phyloP scores from a whole-genome alignment of 768 basidiomycete genomes.

The Multifurca ochricompacta region DNA sequence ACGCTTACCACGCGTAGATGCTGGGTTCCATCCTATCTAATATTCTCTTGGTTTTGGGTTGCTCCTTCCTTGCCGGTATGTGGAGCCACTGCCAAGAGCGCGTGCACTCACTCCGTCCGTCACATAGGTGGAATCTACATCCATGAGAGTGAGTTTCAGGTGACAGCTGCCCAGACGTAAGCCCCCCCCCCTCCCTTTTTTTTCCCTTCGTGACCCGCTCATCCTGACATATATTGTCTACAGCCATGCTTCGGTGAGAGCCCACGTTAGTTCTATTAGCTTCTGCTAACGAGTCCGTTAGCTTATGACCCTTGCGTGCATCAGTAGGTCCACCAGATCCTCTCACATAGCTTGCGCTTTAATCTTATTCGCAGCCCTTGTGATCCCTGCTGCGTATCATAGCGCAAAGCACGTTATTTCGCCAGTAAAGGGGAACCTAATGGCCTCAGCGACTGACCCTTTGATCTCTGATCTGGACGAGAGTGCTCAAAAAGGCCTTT shows the following conservation, averaged over 20 bases:
- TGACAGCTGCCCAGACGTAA: constrained; percentile 82
- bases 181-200: constrained; percentile 26
- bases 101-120: not conserved
- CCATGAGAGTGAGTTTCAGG: constrained; percentile 65
- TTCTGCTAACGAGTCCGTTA: constrained; percentile 25
- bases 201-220: not conserved
- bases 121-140: constrained; percentile 53
- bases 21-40: constrained; percentile 90
- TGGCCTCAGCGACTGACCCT: constrained; percentile 17
- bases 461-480: constrained; percentile 23
- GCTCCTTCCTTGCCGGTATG: constrained; percentile 78
- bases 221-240: not conserved
- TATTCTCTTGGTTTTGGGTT: constrained; percentile 81
- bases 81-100: not conserved
- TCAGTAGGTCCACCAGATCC: constrained; percentile 45
- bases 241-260: constrained; percentile 17
- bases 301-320: constrained; percentile 81
- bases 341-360: not conserved
- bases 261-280: not conserved
- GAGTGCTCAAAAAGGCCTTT: constrained; percentile 39
- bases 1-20: constrained; percentile 41
- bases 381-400: constrained; percentile 85
- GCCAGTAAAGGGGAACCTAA: not conserved
- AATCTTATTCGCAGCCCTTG: constrained; percentile 44
- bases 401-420: constrained; percentile 30